Percentiles rank a stretch among this genome's conserved stretches.
These are phyloP conservation scores for Russula vinacea DNA, from an alignment of 768 basidiomycete genomes.

Conservation along the genomic window DNA sequence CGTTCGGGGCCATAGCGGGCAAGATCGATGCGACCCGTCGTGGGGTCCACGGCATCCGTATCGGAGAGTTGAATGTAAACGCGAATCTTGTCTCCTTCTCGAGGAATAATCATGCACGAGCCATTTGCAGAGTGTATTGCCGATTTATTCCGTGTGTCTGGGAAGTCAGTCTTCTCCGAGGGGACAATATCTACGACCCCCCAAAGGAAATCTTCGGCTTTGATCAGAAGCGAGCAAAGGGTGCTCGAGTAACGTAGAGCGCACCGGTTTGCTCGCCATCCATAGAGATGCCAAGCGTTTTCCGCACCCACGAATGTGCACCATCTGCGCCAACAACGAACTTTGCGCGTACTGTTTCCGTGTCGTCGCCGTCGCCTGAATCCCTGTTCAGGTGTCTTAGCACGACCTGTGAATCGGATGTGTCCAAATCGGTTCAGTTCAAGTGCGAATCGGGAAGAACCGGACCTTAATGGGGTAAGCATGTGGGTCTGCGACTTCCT, in stretches of 20 bases:
- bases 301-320: constrained; percentile 83
- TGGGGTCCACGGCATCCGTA: constrained; percentile 38
- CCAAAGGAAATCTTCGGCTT: constrained; percentile 65
- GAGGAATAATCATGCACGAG: constrained; percentile 51
- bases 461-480: constrained; percentile 39
- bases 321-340: constrained; percentile 79
- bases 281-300: constrained; percentile 60
- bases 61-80: constrained; percentile 53
- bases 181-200: constrained; percentile 66
- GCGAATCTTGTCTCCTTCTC: constrained; percentile 47
- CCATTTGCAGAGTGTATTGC: constrained; percentile 52
- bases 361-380: constrained; percentile 39
- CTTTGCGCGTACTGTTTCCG: constrained; percentile 63
- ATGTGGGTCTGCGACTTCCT: constrained; percentile 32
- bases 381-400: constrained; percentile 42
- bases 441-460: neutral
- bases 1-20: constrained; percentile 39
- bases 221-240: neutral
- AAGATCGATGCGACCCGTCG: constrained; percentile 45
- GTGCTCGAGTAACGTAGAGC: neutral
- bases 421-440: neutral
- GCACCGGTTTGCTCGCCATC: constrained; percentile 65
- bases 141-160: constrained; percentile 49
- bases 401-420: constrained; percentile 42
- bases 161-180: constrained; percentile 46